These are phyloP conservation scores for Sonneratia alba DNA, from an alignment of 345 rosid genomes.

Conservation along the genomic window DNA sequence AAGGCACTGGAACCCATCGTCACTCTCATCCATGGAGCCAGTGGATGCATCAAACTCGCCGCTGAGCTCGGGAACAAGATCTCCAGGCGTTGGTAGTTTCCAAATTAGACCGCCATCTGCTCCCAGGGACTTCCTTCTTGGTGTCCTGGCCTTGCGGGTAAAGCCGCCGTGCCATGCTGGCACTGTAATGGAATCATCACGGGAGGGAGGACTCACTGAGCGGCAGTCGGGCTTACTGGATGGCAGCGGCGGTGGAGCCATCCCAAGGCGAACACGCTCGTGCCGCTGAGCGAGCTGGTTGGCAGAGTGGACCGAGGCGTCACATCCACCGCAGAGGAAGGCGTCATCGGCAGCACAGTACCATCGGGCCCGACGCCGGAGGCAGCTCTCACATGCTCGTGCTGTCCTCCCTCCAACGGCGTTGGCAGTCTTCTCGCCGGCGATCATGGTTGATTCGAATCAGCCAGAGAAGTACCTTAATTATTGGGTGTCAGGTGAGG, in stretches of 20 bases:
- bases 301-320: constrained; percentile 71
- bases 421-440: constrained; percentile 42
- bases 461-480: not conserved
- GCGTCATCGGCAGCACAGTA: constrained; percentile 93
- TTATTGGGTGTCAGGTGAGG: not conserved
- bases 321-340: constrained; percentile 79
- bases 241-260: constrained; percentile 26
- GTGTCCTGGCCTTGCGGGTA: constrained; percentile 72
- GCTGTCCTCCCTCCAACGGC: constrained; percentile 74
- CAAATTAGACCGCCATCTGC: not conserved
- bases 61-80: constrained; percentile 51
- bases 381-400: constrained; percentile 76
- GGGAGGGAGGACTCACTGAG: not conserved
- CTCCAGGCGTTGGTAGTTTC: not conserved
- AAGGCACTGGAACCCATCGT: constrained; percentile 61
- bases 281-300: constrained; percentile 76
- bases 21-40: constrained; percentile 27
- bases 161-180: constrained; percentile 74
- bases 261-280: constrained; percentile 61
- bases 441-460: constrained; percentile 13
- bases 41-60: constrained; percentile 28
- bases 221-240: constrained; percentile 3
- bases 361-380: constrained; percentile 70
- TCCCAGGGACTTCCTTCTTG: constrained; percentile 28
- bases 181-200: constrained; percentile 1